Percentiles rank a stretch among this genome's conserved stretches.
Evolutionary conservation across 2,329 filamentous ascomycete species (phyloP).

Genomic region (Aspergillus melleus): DNA sequence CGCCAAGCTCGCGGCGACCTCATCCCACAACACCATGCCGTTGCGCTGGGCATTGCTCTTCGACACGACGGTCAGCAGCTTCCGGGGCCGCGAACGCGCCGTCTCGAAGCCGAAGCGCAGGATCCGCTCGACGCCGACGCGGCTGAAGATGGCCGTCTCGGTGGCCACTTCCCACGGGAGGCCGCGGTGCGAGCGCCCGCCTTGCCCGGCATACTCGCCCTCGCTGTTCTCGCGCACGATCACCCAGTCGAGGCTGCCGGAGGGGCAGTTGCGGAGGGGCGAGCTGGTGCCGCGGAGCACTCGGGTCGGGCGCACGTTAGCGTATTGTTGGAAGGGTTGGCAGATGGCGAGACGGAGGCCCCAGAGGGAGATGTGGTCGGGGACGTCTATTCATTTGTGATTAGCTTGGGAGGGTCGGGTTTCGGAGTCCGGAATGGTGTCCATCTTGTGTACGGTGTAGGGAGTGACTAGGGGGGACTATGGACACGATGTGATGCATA

Average conservation of each 20-base stretch:
- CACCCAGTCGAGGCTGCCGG: conserved; percentile 65
- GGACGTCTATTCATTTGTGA: conserved; percentile 49
- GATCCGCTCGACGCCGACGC: conserved; percentile 58
- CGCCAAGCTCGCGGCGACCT: conserved; percentile 56
- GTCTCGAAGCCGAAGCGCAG: conserved; percentile 65
- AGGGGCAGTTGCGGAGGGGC: conserved; percentile 55
- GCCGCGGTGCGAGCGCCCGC: conserved; percentile 60
- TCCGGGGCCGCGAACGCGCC: conserved; percentile 57
- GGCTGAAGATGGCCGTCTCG: conserved; percentile 64
- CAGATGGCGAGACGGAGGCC: conserved; percentile 66
- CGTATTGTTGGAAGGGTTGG: conserved; percentile 67
- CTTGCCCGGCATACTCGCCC: conserved; percentile 66
- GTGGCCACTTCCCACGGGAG: conserved; percentile 62
- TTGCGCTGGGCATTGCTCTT: conserved; percentile 68
- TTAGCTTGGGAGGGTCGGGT: too few species aligned
- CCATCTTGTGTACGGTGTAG: too few species aligned
- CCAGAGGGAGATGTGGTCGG: conserved; percentile 69
- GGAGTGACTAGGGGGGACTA: too few species aligned
- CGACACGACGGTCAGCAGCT: conserved; percentile 62
- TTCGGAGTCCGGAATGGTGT: too few species aligned
- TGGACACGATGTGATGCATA: too few species aligned
- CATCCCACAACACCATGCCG: conserved; percentile 69
- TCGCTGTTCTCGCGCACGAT: conserved; percentile 68
- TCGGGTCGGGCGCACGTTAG: conserved; percentile 66
- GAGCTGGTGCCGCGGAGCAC: conserved; percentile 62